Evolutionary conservation across 2,329 filamentous ascomycete genomes (phyloP).

Genomic region (Parafenestella ontariensis): DNA sequence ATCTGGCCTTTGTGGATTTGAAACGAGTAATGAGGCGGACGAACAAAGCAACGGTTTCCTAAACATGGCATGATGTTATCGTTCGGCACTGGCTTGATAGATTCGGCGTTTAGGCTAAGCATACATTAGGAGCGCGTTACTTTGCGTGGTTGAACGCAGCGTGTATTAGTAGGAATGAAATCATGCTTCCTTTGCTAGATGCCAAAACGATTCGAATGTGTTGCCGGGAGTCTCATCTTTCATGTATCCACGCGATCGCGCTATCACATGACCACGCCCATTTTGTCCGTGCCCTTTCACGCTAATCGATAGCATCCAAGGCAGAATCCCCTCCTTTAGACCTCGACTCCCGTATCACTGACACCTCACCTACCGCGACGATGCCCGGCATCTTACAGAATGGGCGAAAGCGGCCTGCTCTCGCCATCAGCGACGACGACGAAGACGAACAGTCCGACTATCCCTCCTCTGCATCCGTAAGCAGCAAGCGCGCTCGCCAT

Average conservation of each 20-base stretch:
- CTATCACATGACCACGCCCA: constrained; percentile 21
- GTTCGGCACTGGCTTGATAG: constrained; percentile 3
- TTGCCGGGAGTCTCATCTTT: not conserved
- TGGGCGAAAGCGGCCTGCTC: constrained; percentile 32
- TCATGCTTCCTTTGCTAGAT: not conserved
- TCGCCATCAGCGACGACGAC: constrained; percentile 29
- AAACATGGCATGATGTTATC: constrained; percentile 7
- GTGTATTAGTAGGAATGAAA: constrained; percentile 24
- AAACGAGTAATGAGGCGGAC: constrained; percentile 14
- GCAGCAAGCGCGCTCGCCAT: constrained; percentile 44
- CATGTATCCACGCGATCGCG: constrained; percentile 6
- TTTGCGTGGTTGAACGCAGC: constrained; percentile 5
- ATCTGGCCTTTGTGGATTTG: constrained; percentile 17
- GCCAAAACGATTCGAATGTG: not conserved
- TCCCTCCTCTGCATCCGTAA: constrained; percentile 24
- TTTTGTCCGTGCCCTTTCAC: constrained; percentile 7
- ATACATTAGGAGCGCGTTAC: constrained; percentile 6
- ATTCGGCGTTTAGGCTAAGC: constrained; percentile 11
- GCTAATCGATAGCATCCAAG: too few relatives aligned
- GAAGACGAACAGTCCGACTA: constrained; percentile 31
- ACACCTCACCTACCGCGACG: constrained; percentile 9
- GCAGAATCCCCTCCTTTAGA: too few relatives aligned
- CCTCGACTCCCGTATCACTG: too few relatives aligned
- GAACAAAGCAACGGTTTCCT: not conserved
- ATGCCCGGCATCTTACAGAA: constrained; percentile 38